phyloP scores from a whole-genome alignment of 1,284 basidiomycete genomes.

The Cryptococcus floricola region DNA sequence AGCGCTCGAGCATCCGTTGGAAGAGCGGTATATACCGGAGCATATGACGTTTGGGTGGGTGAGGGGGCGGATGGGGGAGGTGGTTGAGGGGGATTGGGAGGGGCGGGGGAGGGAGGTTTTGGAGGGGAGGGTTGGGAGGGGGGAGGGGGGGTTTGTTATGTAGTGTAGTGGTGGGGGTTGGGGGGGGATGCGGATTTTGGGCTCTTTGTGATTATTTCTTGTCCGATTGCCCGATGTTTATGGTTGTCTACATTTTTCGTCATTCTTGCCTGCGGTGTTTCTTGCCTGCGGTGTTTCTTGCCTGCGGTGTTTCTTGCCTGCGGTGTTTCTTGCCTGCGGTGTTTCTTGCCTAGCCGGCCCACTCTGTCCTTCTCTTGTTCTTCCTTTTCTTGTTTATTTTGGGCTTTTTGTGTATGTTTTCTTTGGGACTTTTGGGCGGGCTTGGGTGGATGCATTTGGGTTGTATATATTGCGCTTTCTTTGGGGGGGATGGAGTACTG shows the following conservation, averaged over 20 bases:
- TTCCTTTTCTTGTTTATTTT: not conserved
- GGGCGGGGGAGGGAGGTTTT: slow-evolving; percentile 20
- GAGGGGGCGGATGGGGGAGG: slow-evolving; percentile 16
- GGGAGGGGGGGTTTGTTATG: slow-evolving; percentile 11
- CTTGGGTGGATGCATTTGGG: no score
- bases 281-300: no score
- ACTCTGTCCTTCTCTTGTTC: not conserved
- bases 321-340: no score
- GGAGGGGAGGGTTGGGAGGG: slow-evolving; percentile 9
- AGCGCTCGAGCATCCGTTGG: slow-evolving; percentile 30
- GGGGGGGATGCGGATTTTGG: not conserved
- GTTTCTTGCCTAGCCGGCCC: not conserved
- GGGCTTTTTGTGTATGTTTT: not conserved
- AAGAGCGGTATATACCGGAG: slow-evolving; percentile 25
- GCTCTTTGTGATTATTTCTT: not conserved
- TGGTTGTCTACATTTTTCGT: not conserved
- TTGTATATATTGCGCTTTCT: no score
- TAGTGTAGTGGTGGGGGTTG: not conserved
- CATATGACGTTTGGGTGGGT: slow-evolving; percentile 27
- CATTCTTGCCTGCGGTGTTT: not conserved
- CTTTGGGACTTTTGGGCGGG: no score
- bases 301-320: no score
- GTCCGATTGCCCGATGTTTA: not conserved
- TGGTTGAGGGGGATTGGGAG: slow-evolving; percentile 32
- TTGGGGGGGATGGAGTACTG: no score